phyloP scores from a whole-genome alignment of 768 basidiomycete genomes.

The Suillus occidentalis region DNA sequence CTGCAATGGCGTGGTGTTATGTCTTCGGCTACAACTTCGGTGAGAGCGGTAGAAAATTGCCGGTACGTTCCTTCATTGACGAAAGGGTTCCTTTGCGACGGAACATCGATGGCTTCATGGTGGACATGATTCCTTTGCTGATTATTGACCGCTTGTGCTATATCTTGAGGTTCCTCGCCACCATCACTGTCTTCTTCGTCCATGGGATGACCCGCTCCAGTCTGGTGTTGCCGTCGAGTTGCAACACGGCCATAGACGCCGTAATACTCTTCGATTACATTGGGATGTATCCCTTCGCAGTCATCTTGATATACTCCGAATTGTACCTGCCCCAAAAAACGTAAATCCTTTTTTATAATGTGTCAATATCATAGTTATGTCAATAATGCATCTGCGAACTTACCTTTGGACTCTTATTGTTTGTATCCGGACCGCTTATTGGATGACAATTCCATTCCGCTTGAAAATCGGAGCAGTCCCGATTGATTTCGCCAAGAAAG shows the following conservation, averaged over 20 bases:
- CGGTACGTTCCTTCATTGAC: background rate
- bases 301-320: conserved; percentile 15
- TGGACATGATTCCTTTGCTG: conserved; percentile 6
- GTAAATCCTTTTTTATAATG: background rate
- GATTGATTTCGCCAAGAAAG: background rate
- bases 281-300: conserved; percentile 16
- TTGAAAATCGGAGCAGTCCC: background rate
- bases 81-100: conserved; percentile 12
- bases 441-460: background rate
- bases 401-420: background rate
- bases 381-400: background rate
- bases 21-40: background rate
- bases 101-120: conserved; percentile 7
- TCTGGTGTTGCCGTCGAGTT: conserved; percentile 1
- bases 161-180: background rate
- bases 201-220: conserved; percentile 7
- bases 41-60: conserved; percentile 6
- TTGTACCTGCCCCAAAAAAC: conserved; percentile 12
- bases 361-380: conserved; percentile 10
- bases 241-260: conserved; percentile 5
- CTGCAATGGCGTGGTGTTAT: conserved; percentile 15
- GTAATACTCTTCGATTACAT: conserved; percentile 19
- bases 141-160: background rate
- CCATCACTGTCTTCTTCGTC: conserved; percentile 7
- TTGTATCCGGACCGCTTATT: background rate